phyloP scores from a whole-genome alignment of 2,329 filamentous ascomycete genomes.

The Cytospora mali region DNA sequence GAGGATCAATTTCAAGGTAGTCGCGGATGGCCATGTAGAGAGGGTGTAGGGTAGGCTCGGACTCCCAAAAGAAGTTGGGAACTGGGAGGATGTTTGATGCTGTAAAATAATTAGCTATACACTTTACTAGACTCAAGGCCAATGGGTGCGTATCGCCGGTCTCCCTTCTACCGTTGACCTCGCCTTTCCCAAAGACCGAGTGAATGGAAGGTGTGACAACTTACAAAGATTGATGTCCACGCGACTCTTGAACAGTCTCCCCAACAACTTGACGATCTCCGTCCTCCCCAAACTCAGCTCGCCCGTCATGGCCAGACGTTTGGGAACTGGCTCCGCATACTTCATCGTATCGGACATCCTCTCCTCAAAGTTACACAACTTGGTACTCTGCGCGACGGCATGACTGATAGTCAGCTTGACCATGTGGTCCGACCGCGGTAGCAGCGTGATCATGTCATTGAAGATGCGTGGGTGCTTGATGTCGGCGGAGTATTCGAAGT shows the following conservation, averaged over 20 bases:
- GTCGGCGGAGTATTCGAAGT: conserved; percentile 91
- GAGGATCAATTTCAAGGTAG: conserved; percentile 95
- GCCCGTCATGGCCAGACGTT: conserved; percentile 84
- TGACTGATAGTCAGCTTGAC: conserved; percentile 98
- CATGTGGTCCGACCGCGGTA: conserved; percentile 93
- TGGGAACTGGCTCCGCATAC: conserved; percentile 89
- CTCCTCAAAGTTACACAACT: conserved; percentile 94
- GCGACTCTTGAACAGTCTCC: conserved; percentile 86
- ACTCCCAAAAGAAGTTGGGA: conserved; percentile 98
- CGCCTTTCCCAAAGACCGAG: background rate
- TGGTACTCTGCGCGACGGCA: conserved; percentile 95
- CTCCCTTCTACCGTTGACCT: background rate
- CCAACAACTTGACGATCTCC: conserved; percentile 91
- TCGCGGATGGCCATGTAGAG: conserved; percentile 93
- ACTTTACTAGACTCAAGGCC: background rate
- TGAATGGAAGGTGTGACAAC: conserved; percentile 36
- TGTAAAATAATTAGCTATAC: conserved; percentile 40
- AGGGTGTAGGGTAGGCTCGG: conserved; percentile 90
- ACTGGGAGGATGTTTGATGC: conserved; percentile 95
- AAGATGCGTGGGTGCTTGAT: conserved; percentile 89
- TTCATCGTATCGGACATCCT: conserved; percentile 93
- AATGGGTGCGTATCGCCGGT: no score
- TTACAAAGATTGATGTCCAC: conserved; percentile 97
- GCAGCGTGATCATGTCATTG: conserved; percentile 98
- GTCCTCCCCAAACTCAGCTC: conserved; percentile 87